Base-by-base conservation (phyloP, 169 alveolate genomes). In the Cryptosporidium meleagridis region DNA sequence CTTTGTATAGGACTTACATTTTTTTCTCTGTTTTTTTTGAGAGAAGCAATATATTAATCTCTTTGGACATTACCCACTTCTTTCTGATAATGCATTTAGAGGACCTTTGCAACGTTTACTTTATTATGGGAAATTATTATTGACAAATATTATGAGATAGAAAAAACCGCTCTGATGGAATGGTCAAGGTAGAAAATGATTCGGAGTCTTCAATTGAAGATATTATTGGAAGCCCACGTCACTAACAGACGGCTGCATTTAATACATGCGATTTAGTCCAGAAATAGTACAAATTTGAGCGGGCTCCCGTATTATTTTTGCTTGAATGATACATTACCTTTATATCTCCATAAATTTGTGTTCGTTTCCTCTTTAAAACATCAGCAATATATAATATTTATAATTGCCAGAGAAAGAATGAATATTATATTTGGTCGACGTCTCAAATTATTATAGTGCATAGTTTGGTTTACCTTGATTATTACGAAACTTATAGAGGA, bases 71-170 rank as follows among this genome's bases (percentile, higher is more conserved):
- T 26, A 37, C 48, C 48, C 72, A 33, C 51, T 65, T 65, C 72
- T 65, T 65, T 65, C 41, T 65, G 72, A 65, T 37, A 26, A 65
- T 29, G 41, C 41, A 65, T 65, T 35, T 3, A 65, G 51, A 31
- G 72, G 51, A 29, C 72, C 48, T 16, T n/a, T 65, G 72, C 53
- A 65, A 26, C 33, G 69, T 59, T 59, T 59, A 12, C 69, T 59
- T 59, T 35, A 31, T 31, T 59, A 21, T 48, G 55, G 55, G 55
- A 48, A 45, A 45, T 9, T 48, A 12, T 55, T 23, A 0, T n/a
- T 55, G 3, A 55, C 62, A 3, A 55, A 55, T 55, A 55, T 21
- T 55, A 3, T n/a, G 35, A 55, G 37, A 23, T 55, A 14, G 23
- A 55, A 55, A 14, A 48, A 48, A 48, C 55, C 21, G 21, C 7